phyloP scores from a whole-genome alignment of 2,329 filamentous ascomycete species.

The Aspergillus clavatus region DNA sequence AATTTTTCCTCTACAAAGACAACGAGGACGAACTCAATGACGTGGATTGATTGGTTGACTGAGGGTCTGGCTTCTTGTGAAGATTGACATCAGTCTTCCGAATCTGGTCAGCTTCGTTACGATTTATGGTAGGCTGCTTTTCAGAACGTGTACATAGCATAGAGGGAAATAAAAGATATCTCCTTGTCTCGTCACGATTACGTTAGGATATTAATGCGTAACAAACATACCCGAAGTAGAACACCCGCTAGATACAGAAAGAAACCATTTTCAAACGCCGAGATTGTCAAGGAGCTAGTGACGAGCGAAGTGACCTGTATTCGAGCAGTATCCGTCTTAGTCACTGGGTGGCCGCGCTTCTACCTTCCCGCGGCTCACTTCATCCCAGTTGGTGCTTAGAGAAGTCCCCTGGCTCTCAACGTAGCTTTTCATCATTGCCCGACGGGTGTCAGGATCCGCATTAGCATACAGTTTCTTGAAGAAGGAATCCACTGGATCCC shows the following conservation, averaged over 20 bases:
- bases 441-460: constrained; percentile 71
- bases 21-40: constrained; percentile 17
- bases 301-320: background rate
- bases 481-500: constrained; percentile 69
- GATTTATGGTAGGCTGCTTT: background rate
- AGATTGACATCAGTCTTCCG: background rate
- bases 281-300: background rate
- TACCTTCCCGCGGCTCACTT: constrained; percentile 69
- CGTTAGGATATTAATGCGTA: background rate
- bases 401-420: constrained; percentile 89
- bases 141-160: background rate
- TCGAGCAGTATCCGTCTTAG: constrained; percentile 1
- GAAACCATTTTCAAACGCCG: background rate
- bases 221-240: background rate
- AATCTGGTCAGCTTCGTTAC: background rate
- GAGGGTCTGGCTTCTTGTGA: background rate
- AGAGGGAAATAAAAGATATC: background rate
- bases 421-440: constrained; percentile 98
- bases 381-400: constrained; percentile 85
- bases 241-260: background rate
- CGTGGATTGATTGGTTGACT: background rate
- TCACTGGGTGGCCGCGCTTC: constrained; percentile 41
- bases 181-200: background rate
- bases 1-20: constrained; percentile 79
- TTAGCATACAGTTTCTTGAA: constrained; percentile 85